Conservation (phyloP, 2,329 filamentous ascomycete species). For the Atkinsonella texensis region DNA sequence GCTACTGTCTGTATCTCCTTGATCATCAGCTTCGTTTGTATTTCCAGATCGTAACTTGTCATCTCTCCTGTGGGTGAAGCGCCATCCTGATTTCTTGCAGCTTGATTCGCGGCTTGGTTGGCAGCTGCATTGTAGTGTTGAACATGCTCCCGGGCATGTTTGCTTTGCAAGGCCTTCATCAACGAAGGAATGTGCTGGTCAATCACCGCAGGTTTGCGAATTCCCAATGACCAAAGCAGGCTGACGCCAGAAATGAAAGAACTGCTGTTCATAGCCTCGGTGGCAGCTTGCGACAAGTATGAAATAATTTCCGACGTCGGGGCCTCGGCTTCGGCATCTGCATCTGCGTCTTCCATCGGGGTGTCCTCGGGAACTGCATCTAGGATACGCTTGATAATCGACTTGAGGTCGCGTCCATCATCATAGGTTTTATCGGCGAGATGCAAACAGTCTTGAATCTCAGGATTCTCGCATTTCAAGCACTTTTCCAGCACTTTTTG, state of each 20-base stretch:
- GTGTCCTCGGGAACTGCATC: conserved; percentile 73
- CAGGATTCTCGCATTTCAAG: conserved; percentile 75
- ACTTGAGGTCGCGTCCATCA: conserved; percentile 57
- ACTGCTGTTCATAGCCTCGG: conserved; percentile 69
- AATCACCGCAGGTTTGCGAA: conserved; percentile 73
- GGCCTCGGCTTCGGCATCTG: conserved; percentile 70
- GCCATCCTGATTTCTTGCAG: conserved; percentile 39
- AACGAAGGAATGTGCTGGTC: conserved; percentile 78
- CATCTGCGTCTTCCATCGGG: conserved; percentile 63
- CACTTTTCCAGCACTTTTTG: conserved; percentile 87
- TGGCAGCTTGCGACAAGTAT: conserved; percentile 74
- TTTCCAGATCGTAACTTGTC: conserved; percentile 66
- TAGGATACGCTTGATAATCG: conserved; percentile 70
- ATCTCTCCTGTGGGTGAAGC: conserved; percentile 43
- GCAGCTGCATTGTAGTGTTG: conserved; percentile 53
- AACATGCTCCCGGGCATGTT: conserved; percentile 89
- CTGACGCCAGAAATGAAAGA: conserved; percentile 86
- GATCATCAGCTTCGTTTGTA: conserved; percentile 84
- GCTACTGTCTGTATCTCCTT: conserved; percentile 93
- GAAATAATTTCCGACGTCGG: conserved; percentile 79
- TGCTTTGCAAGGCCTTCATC: conserved; percentile 87
- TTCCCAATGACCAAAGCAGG: conserved; percentile 81
- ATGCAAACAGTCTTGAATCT: conserved; percentile 89
- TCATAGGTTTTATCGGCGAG: conserved; percentile 57
- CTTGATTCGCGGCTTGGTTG: conserved; percentile 33